Evolutionary conservation across 768 basidiomycete genomes (phyloP).

Genomic region (Calocera viscosa): DNA sequence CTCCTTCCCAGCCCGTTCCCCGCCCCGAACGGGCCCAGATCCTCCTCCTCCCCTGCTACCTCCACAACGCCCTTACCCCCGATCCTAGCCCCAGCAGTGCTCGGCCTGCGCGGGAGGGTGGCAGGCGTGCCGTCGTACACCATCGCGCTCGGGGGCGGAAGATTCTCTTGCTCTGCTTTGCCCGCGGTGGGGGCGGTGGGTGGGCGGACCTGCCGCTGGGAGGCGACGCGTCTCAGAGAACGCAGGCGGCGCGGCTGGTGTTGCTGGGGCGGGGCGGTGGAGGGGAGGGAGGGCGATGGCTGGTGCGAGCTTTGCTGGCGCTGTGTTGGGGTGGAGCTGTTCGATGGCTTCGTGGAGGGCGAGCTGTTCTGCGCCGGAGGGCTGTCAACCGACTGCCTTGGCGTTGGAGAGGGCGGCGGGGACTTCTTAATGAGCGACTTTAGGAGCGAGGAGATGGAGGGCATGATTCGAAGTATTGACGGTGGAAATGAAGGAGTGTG

Average conservation of each 20-base stretch:
- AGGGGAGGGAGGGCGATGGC: background rate
- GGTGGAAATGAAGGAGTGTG: no score
- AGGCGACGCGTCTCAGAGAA: background rate
- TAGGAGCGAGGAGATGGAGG: background rate
- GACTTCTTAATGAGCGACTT: background rate
- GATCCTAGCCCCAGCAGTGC: background rate
- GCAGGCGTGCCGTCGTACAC: background rate
- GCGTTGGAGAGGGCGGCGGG: background rate
- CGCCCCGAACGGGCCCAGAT: background rate
- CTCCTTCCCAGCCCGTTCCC: background rate
- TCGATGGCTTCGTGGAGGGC: background rate
- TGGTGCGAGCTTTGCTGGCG: background rate
- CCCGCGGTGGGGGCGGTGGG: background rate
- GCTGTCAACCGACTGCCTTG: background rate
- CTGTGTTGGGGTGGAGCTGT: background rate
- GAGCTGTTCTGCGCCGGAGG: background rate
- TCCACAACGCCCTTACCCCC: background rate
- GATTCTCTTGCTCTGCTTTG: background rate
- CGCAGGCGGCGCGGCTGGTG: background rate
- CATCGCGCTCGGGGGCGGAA: background rate
- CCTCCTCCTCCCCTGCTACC: background rate
- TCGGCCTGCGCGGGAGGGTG: background rate
- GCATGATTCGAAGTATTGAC: background rate
- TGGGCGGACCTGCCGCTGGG: background rate
- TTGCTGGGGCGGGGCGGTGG: background rate